Conservation (phyloP, 2,329 filamentous ascomycete species). For the Aureobasidium pullulans region DNA sequence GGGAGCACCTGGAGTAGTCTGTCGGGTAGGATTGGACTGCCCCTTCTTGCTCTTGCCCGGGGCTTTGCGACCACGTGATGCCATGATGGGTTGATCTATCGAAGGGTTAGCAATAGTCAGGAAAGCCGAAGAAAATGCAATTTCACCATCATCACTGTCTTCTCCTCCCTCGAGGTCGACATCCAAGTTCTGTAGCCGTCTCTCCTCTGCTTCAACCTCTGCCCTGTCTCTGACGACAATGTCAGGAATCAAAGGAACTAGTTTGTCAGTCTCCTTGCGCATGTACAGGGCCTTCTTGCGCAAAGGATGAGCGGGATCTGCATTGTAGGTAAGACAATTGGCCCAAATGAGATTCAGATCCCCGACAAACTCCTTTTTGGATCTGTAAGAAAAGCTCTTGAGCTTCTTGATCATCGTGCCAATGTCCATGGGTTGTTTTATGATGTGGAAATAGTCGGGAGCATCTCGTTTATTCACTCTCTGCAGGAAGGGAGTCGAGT, state of each 20-base stretch:
- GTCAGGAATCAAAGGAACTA: constrained; percentile 90
- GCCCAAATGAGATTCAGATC: constrained; percentile 95
- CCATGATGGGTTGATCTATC: constrained; percentile 81
- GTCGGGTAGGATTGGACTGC: constrained; percentile 53
- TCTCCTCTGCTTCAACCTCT: constrained; percentile 69
- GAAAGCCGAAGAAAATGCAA: background rate
- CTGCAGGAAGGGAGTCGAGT: constrained; percentile 90
- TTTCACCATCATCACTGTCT: constrained; percentile 71
- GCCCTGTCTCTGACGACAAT: constrained; percentile 83
- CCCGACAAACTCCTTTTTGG: constrained; percentile 85
- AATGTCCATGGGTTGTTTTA: constrained; percentile 96
- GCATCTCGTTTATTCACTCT: constrained; percentile 95
- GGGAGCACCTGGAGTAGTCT: constrained; percentile 63
- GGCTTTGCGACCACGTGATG: constrained; percentile 84
- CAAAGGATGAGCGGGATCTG: constrained; percentile 76
- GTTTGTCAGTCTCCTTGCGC: constrained; percentile 94
- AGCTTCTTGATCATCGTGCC: constrained; percentile 98
- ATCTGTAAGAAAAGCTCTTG: constrained; percentile 52
- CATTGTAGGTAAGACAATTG: constrained; percentile 94
- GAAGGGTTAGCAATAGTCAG: background rate
- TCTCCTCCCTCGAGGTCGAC: constrained; percentile 75
- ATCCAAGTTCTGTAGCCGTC: constrained; percentile 75
- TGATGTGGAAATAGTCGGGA: constrained; percentile 87
- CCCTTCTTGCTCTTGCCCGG: constrained; percentile 71
- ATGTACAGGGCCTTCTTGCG: constrained; percentile 92